Percentiles rank a stretch among this genome's conserved stretches.
These are phyloP conservation scores for Fusarium secorum DNA, from an alignment of 2,329 filamentous ascomycete species.

Conservation along the genomic window DNA sequence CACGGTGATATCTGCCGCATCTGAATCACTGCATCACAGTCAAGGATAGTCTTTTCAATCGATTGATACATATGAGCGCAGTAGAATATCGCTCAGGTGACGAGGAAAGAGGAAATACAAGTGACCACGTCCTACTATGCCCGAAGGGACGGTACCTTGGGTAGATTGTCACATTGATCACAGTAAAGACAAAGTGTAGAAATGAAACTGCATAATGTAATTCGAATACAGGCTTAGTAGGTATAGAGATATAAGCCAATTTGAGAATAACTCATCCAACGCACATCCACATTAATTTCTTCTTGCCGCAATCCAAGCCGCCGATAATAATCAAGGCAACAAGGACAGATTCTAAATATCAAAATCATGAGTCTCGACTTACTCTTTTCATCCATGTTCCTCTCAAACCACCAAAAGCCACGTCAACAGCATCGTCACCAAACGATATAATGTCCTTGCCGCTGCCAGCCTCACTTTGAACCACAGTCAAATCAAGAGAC, in stretches of 20 bases:
- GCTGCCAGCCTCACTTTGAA: slow-evolving; percentile 29
- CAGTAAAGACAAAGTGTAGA: background rate
- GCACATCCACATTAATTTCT: slow-evolving; percentile 8
- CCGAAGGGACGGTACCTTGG: background rate
- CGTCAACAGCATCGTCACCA: slow-evolving; percentile 4
- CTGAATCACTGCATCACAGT: background rate
- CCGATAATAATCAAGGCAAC: background rate
- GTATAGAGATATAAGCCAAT: slow-evolving; percentile 2
- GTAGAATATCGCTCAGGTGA: background rate
- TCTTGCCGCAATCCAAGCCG: background rate
- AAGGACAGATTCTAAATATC: background rate
- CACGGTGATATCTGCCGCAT: background rate
- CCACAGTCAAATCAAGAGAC: background rate
- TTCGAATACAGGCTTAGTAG: background rate
- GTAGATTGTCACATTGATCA: background rate
- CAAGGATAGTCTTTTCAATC: background rate
- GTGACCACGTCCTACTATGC: background rate
- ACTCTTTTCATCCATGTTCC: slow-evolving; percentile 17
- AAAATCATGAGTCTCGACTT: background rate
- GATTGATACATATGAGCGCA: background rate
- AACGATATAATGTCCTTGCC: background rate
- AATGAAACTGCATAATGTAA: background rate
- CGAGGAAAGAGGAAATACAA: background rate
- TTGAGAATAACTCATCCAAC: background rate
- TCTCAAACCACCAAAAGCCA: slow-evolving; percentile 13